Evolutionary conservation across 768 basidiomycete genomes (phyloP).

Genomic region (Brasilioporus rufonigricans): DNA sequence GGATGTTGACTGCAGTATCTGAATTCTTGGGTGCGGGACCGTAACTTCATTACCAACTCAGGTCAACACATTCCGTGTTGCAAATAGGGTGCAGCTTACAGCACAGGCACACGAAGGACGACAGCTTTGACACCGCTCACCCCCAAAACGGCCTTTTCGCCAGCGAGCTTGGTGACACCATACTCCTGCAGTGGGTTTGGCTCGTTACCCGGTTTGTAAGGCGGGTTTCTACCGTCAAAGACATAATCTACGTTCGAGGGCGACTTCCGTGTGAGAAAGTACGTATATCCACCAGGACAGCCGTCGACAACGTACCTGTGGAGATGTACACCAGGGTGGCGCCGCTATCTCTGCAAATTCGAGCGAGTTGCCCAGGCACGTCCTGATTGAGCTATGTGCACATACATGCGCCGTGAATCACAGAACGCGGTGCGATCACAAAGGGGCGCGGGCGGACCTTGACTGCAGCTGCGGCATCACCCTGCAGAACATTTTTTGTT

Average conservation of each 20-base stretch:
- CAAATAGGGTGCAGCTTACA: slow-evolving; percentile 47
- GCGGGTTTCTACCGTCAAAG: slow-evolving; percentile 90
- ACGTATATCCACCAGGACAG: background rate
- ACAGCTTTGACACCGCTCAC: slow-evolving; percentile 55
- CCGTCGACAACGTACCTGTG: slow-evolving; percentile 53
- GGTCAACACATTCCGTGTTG: background rate
- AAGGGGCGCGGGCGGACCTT: slow-evolving; percentile 41
- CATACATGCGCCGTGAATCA: background rate
- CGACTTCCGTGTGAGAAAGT: slow-evolving; percentile 6
- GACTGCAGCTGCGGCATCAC: slow-evolving; percentile 66
- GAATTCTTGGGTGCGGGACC: slow-evolving; percentile 81
- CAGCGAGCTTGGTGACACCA: slow-evolving; percentile 81
- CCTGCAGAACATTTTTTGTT: background rate
- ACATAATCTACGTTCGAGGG: slow-evolving; percentile 70
- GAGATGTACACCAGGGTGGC: slow-evolving; percentile 89
- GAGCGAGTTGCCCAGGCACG: slow-evolving; percentile 71
- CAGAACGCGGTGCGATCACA: background rate
- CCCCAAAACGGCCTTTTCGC: slow-evolving; percentile 74
- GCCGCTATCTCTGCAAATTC: slow-evolving; percentile 55
- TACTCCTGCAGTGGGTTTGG: slow-evolving; percentile 90
- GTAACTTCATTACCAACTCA: slow-evolving; percentile 55
- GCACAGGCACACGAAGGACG: slow-evolving; percentile 85
- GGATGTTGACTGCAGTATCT: slow-evolving; percentile 86
- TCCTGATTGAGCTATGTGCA: slow-evolving; percentile 78
- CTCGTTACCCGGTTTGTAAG: slow-evolving; percentile 70